Conservation (phyloP, 345 rosid genomes). For the Eucalyptus sp. region DNA sequence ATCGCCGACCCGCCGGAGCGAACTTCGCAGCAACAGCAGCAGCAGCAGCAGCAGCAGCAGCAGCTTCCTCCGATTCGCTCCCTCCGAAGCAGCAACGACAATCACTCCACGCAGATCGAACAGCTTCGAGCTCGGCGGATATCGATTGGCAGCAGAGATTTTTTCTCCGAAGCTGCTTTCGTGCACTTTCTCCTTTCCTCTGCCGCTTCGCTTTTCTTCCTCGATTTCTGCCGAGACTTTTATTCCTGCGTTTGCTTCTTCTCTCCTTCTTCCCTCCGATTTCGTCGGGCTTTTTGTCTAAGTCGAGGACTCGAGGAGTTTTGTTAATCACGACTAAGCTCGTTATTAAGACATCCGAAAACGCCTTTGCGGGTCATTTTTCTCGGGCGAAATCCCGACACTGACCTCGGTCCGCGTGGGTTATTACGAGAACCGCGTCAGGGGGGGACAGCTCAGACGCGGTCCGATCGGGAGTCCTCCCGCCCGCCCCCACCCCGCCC, state of each 20-base stretch:
- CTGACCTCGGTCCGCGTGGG: not conserved
- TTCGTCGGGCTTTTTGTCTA: not conserved
- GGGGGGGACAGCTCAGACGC: not conserved
- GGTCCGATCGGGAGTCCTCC: not conserved
- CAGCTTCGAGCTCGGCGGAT: not conserved
- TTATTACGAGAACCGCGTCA: not conserved
- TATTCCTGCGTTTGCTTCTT: not conserved
- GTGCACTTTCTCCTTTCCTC: not conserved
- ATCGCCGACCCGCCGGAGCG: not conserved
- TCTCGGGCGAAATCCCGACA: not conserved
- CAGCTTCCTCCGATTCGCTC: not conserved
- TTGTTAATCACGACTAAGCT: not conserved
- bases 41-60: too few species aligned
- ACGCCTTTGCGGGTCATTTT: not conserved
- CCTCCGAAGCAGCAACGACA: not conserved
- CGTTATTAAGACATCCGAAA: not conserved
- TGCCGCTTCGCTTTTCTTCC: not conserved
- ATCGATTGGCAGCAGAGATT: not conserved
- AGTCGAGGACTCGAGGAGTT: not conserved
- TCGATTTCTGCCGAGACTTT: not conserved
- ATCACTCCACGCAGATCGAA: not conserved
- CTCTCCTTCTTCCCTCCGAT: not conserved
- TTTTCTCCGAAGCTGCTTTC: not conserved
- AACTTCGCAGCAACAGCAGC: too few species aligned
- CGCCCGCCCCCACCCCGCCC: not conserved